A percentile compares a stretch with the other conserved stretches of the same genome.
These are phyloP conservation scores for Ustilaginoidea virens DNA, from an alignment of 2,329 filamentous ascomycete species.

Conservation along the genomic window DNA sequence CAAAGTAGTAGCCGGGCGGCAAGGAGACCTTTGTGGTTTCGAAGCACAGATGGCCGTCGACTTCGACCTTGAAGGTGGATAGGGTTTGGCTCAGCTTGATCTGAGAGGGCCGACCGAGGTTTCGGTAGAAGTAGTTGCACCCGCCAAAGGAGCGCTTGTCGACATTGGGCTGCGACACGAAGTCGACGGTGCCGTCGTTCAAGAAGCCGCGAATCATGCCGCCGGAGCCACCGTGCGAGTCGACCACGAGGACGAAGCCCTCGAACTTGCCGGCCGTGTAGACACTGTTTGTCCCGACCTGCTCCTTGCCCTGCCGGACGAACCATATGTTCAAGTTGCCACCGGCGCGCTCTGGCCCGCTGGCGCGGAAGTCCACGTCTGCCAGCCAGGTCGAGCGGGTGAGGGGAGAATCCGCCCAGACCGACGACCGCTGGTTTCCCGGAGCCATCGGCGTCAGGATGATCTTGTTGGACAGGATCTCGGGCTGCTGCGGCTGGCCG, in stretches of 20 bases:
- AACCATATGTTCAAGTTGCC: conserved; percentile 95
- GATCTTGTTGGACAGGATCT: conserved; percentile 73
- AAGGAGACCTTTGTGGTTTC: conserved; percentile 64
- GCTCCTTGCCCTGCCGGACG: conserved; percentile 48
- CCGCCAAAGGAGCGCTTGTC: conserved; percentile 86
- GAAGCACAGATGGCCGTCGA: conserved; percentile 75
- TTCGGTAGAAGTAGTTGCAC: conserved; percentile 82
- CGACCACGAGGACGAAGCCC: conserved; percentile 75
- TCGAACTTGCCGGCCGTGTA: conserved; percentile 80
- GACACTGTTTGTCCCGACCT: conserved; percentile 58
- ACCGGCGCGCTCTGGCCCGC: conserved; percentile 67
- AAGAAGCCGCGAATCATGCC: conserved; percentile 85
- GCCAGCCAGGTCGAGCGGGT: conserved; percentile 59
- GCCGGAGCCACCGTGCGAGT: conserved; percentile 61
- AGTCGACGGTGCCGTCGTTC: conserved; percentile 78
- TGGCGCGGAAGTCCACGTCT: conserved; percentile 77
- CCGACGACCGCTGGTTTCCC: conserved; percentile 67
- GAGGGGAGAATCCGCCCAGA: conserved; percentile 59
- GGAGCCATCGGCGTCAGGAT: conserved; percentile 82
- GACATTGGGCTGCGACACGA: conserved; percentile 57
- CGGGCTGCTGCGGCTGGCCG: conserved; percentile 38
- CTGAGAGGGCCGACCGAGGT: conserved; percentile 70
- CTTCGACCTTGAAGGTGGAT: conserved; percentile 55
- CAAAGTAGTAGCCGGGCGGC: conserved; percentile 69
- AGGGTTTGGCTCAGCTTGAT: conserved; percentile 56